Conservation (phyloP, 2,329 filamentous ascomycete species). For the Clonostachys chloroleuca region DNA sequence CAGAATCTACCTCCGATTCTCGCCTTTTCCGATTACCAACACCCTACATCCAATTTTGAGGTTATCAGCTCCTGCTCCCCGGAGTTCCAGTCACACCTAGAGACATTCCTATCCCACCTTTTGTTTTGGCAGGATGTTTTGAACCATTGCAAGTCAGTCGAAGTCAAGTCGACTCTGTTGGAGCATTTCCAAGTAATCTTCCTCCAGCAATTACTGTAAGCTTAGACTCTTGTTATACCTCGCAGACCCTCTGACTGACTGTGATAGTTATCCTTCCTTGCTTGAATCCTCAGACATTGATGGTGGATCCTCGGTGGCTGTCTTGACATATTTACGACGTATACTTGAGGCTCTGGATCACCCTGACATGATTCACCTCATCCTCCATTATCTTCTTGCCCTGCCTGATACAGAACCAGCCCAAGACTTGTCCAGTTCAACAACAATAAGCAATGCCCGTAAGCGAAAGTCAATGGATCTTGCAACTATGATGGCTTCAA, state of each 20-base stretch:
- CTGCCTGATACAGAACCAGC: conserved; percentile 50
- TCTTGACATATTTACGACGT: conserved; percentile 85
- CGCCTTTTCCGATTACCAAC: conserved; percentile 82
- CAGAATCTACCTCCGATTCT: conserved; percentile 78
- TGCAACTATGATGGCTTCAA: conserved; percentile 71
- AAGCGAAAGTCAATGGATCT: conserved; percentile 88
- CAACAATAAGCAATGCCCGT: conserved; percentile 62
- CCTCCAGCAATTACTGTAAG: conserved; percentile 82
- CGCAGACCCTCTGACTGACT: conserved; percentile 5
- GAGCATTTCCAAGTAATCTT: conserved; percentile 98
- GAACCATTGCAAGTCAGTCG: conserved; percentile 87
- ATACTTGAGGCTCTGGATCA: conserved; percentile 91
- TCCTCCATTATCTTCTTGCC: conserved; percentile 86
- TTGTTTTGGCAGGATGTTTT: conserved; percentile 98
- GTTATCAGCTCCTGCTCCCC: conserved; percentile 70
- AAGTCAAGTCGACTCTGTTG: conserved; percentile 87
- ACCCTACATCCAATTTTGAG: conserved; percentile 64
- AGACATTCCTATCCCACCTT: conserved; percentile 91
- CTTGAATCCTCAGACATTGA: conserved; percentile 96
- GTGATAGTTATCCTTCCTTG: conserved; percentile 79
- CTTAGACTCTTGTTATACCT: neutral
- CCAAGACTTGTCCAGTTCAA: conserved; percentile 14
- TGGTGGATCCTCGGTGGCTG: conserved; percentile 92
- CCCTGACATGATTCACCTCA: conserved; percentile 89
- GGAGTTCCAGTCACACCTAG: conserved; percentile 79